Evolutionary conservation across 805 yeast genomes (phyloP).

Genomic region (Jamesozyma hellenica): DNA sequence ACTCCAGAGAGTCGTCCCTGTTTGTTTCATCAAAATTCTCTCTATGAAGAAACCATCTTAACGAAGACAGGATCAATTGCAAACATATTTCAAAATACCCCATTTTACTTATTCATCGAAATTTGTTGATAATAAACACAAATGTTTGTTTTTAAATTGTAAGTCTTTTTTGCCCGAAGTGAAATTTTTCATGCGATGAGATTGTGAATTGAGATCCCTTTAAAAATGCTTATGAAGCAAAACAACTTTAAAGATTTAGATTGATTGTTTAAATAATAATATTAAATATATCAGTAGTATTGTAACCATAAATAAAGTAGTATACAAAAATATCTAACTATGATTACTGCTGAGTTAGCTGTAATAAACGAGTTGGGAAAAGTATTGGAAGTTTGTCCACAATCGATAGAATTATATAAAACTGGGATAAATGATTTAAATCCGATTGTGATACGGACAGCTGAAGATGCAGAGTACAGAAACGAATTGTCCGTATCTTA

Average conservation of each 20-base stretch:
- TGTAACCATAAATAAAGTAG: too few relatives aligned
- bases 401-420: constrained; percentile 4
- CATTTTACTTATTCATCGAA: too few relatives aligned
- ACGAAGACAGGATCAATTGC: too few relatives aligned
- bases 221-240: too few relatives aligned
- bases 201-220: background rate
- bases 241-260: too few relatives aligned
- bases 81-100: too few relatives aligned
- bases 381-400: constrained; percentile 5
- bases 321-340: background rate
- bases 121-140: too few relatives aligned
- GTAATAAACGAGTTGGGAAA: constrained; percentile 6
- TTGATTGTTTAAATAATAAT: too few relatives aligned
- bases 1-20: too few relatives aligned
- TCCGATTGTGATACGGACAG: constrained; percentile 18
- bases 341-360: constrained; percentile 4
- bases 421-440: constrained; percentile 7
- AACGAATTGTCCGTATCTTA: constrained; percentile 17
- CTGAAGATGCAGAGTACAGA: constrained; percentile 22
- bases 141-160: background rate
- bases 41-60: too few relatives aligned
- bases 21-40: too few relatives aligned
- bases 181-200: background rate
- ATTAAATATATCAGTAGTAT: too few relatives aligned
- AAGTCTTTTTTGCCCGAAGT: background rate